These are phyloP conservation scores for Retiboletus flavoniger DNA, from an alignment of 1,284 basidiomycete genomes.

Conservation along the genomic window DNA sequence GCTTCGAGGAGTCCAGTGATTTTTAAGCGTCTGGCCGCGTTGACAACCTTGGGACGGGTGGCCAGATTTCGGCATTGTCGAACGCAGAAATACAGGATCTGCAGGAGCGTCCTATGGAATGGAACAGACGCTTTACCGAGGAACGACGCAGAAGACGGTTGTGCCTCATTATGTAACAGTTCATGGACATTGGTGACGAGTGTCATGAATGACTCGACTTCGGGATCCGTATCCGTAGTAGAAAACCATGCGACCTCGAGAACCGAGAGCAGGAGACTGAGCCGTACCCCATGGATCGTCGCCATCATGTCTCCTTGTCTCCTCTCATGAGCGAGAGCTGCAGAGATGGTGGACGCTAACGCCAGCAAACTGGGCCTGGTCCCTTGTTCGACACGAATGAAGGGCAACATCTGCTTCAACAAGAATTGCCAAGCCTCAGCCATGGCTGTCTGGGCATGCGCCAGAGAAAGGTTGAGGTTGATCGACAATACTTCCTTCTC, in stretches of 20 bases:
- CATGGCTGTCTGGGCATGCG: slow-evolving; percentile 74
- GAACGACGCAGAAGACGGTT: slow-evolving; percentile 75
- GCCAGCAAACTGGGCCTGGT: slow-evolving; percentile 58
- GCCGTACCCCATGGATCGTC: slow-evolving; percentile 73
- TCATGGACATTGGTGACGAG: slow-evolving; percentile 61
- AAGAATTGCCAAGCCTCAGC: slow-evolving; percentile 80
- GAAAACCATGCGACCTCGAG: slow-evolving; percentile 81
- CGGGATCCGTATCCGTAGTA: slow-evolving; percentile 52
- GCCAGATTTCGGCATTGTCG: slow-evolving; percentile 57
- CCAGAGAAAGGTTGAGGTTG: slow-evolving; percentile 83
- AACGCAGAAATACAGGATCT: slow-evolving; percentile 76
- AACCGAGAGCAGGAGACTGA: slow-evolving; percentile 72
- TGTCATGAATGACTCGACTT: slow-evolving; percentile 60
- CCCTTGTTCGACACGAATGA: slow-evolving; percentile 56
- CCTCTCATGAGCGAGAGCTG: slow-evolving; percentile 65
- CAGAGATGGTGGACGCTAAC: slow-evolving; percentile 63
- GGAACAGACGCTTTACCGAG: slow-evolving; percentile 62
- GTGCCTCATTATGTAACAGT: slow-evolving; percentile 72
- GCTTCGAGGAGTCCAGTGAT: slow-evolving; percentile 62
- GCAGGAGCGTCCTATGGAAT: slow-evolving; percentile 81
- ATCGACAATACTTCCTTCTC: slow-evolving; percentile 60
- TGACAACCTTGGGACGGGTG: slow-evolving; percentile 49
- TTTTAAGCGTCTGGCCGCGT: slow-evolving; percentile 58
- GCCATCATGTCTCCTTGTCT: slow-evolving; percentile 84
- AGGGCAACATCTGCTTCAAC: slow-evolving; percentile 63